Evolutionary conservation across 2,329 filamentous ascomycete species (phyloP).

Genomic region (Chrysoporthe cubensis): DNA sequence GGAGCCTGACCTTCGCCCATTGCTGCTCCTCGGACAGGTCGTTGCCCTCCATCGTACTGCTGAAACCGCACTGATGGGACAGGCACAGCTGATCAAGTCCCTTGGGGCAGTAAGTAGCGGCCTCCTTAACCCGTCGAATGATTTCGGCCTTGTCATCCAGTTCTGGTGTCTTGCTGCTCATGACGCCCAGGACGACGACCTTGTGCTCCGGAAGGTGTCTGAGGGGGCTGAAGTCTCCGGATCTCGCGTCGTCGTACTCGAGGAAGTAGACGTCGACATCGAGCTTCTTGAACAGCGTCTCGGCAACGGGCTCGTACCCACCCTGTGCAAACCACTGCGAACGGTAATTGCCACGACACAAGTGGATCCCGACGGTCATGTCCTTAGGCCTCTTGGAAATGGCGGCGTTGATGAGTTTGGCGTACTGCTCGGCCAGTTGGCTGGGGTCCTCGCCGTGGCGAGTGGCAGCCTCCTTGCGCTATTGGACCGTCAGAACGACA

Average conservation of each 20-base stretch:
- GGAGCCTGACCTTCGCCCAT: slow-evolving; percentile 59
- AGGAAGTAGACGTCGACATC: slow-evolving; percentile 61
- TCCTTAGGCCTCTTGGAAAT: slow-evolving; percentile 55
- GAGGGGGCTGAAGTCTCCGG: slow-evolving; percentile 58
- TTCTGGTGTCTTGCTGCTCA: slow-evolving; percentile 60
- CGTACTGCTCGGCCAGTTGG: slow-evolving; percentile 55
- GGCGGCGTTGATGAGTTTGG: slow-evolving; percentile 57
- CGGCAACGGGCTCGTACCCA: slow-evolving; percentile 56
- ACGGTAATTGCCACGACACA: slow-evolving; percentile 61
- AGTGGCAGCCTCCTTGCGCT: slow-evolving; percentile 52
- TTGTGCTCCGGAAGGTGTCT: slow-evolving; percentile 58
- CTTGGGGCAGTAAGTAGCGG: slow-evolving; percentile 50
- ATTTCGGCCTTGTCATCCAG: slow-evolving; percentile 52
- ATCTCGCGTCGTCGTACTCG: slow-evolving; percentile 61
- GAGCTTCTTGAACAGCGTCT: slow-evolving; percentile 48
- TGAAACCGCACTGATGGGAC: slow-evolving; percentile 62
- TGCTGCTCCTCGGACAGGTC: slow-evolving; percentile 59
- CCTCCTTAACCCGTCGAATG: slow-evolving; percentile 47
- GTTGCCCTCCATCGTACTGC: slow-evolving; percentile 60
- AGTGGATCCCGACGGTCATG: slow-evolving; percentile 60
- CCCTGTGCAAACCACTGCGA: slow-evolving; percentile 61
- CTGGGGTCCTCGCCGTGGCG: slow-evolving; percentile 55
- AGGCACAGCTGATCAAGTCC: slow-evolving; percentile 60
- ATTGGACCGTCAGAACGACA: not conserved
- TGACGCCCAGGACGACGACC: slow-evolving; percentile 58